phyloP scores from a whole-genome alignment of 2,329 filamentous ascomycete genomes.

The Lojkania enalia region DNA sequence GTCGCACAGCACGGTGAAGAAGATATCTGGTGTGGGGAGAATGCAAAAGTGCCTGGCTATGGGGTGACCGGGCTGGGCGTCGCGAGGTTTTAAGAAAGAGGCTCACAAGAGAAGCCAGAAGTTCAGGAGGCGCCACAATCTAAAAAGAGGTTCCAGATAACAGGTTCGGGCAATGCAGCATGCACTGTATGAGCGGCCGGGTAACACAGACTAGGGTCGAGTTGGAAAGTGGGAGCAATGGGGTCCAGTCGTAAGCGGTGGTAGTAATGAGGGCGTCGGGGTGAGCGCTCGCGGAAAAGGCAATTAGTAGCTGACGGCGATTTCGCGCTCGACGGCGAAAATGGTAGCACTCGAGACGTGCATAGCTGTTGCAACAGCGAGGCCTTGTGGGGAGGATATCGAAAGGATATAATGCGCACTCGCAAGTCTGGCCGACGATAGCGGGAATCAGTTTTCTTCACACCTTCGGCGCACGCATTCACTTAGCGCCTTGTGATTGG shows the following conservation, averaged over 20 bases:
- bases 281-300: background rate
- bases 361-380: background rate
- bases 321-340: background rate
- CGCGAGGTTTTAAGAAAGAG: background rate
- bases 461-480: background rate
- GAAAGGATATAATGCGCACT: no score
- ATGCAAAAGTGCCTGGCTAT: background rate
- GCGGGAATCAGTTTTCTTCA: background rate
- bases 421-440: background rate
- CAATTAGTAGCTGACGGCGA: no score
- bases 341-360: background rate
- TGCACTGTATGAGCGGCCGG: background rate
- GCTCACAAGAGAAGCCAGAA: background rate
- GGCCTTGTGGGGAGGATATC: no score
- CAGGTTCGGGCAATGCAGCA: background rate
- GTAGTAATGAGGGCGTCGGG: no score
- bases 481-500: background rate
- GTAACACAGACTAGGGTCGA: background rate
- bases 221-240: background rate
- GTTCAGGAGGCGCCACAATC: background rate
- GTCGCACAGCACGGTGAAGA: no score
- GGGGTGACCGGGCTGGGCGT: background rate
- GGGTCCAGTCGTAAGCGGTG: no score
- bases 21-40: background rate
- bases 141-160: background rate